A percentile compares a stretch with the other conserved stretches of the same genome.
Evolutionary conservation across 2,329 filamentous ascomycete species (phyloP).

Genomic region (Bretziella fagacearum): DNA sequence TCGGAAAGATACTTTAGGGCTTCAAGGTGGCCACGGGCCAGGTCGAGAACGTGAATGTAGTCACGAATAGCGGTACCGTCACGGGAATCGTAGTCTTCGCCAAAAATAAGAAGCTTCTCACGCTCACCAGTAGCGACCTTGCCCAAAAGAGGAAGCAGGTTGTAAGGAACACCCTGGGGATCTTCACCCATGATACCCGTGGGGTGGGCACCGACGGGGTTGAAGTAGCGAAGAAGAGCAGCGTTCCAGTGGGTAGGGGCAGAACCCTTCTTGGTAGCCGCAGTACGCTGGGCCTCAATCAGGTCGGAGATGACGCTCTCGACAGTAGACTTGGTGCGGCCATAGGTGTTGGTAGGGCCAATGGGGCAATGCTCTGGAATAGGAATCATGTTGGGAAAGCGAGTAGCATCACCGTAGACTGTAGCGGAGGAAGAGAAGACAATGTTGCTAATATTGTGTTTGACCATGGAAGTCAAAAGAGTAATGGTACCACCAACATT

Average conservation of each 20-base stretch:
- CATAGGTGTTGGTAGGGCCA: slow-evolving; percentile 93
- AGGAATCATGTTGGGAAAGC: slow-evolving; percentile 94
- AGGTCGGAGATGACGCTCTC: slow-evolving; percentile 86
- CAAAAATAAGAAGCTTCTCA: slow-evolving; percentile 87
- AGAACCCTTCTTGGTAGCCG: slow-evolving; percentile 64
- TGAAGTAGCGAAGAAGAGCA: slow-evolving; percentile 90
- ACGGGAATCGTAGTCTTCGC: slow-evolving; percentile 78
- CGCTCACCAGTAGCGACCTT: slow-evolving; percentile 92
- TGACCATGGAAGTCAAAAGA: slow-evolving; percentile 72
- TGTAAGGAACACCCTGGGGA: slow-evolving; percentile 87
- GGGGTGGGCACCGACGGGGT: slow-evolving; percentile 87
- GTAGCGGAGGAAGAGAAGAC: slow-evolving; percentile 98
- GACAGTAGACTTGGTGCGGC: slow-evolving; percentile 85
- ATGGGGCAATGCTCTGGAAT: slow-evolving; percentile 95
- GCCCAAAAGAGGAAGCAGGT: slow-evolving; percentile 81
- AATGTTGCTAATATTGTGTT: slow-evolving; percentile 85
- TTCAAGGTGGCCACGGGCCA: slow-evolving; percentile 69
- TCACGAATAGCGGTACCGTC: slow-evolving; percentile 92
- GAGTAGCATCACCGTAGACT: slow-evolving; percentile 94
- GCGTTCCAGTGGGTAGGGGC: slow-evolving; percentile 74
- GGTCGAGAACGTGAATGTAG: slow-evolving; percentile 92
- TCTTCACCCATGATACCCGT: slow-evolving; percentile 97
- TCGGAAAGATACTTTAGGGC: slow-evolving; percentile 81
- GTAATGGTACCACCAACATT: slow-evolving; percentile 87
- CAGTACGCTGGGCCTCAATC: slow-evolving; percentile 71